Conservation (phyloP, 106 monocot genomes). For the Platanthera zijinensis region DNA sequence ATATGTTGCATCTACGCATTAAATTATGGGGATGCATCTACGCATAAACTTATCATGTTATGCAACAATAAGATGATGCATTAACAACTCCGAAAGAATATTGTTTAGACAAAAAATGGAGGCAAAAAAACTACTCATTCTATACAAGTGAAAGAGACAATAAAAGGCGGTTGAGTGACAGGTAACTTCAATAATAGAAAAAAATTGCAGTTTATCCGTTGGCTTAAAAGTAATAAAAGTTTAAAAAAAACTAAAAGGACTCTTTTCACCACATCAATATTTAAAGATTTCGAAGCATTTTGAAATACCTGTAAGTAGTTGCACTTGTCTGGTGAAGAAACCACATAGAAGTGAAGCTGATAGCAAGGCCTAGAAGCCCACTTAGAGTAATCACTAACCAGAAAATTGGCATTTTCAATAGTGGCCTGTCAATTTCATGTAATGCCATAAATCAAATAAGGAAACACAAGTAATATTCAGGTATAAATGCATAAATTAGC, state of each 20-base stretch:
- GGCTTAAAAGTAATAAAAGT: neutral
- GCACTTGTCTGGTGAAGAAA: slow-evolving; percentile 97
- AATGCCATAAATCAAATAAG: neutral
- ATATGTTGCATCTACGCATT: too few relatives aligned
- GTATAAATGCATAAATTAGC: neutral
- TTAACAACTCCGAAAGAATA: neutral
- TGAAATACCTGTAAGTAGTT: slow-evolving; percentile 78
- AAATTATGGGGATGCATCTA: too few relatives aligned
- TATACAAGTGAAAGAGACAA: neutral
- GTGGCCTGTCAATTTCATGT: slow-evolving; percentile 53
- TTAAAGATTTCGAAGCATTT: slow-evolving; percentile 2
- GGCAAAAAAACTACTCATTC: neutral
- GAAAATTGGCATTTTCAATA: slow-evolving; percentile 78
- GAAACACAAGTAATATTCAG: neutral
- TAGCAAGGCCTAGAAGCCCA: slow-evolving; percentile 87
- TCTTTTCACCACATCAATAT: neutral
- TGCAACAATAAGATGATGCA: neutral
- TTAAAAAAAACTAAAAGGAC: neutral
- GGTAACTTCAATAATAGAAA: neutral
- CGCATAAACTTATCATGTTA: neutral
- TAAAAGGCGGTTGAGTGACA: neutral
- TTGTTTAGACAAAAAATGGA: neutral
- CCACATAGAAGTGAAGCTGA: slow-evolving; percentile 99
- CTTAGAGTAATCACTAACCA: slow-evolving; percentile 79
- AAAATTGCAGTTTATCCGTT: neutral